Evolutionary conservation across 306 rosid genomes (phyloP).

Genomic region (Vigna radiata): DNA sequence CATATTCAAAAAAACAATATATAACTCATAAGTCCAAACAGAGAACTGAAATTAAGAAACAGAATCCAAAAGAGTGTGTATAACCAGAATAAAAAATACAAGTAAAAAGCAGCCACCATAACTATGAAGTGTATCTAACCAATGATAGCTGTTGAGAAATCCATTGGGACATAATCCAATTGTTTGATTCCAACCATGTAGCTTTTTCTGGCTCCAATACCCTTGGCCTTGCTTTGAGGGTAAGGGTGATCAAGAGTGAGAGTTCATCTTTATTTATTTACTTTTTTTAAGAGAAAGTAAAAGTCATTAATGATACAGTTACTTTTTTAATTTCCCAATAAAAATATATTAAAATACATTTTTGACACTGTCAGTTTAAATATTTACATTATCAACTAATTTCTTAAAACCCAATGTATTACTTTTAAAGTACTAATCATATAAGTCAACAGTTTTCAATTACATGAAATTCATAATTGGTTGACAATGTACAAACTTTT

Average conservation of each 20-base stretch:
- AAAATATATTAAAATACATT: background rate
- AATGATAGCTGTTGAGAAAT: conserved; percentile 28
- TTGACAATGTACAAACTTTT: too few relatives aligned
- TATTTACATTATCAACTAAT: background rate
- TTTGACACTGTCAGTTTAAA: background rate
- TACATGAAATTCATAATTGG: too few relatives aligned
- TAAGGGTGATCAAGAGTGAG: conserved; percentile 6
- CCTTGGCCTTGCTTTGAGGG: conserved; percentile 13
- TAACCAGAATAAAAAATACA: conserved; percentile 4
- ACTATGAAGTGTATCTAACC: conserved; percentile 26
- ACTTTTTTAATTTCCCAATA: background rate
- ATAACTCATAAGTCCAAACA: conserved; percentile 8
- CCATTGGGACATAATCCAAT: conserved; percentile 1
- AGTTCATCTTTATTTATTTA: background rate
- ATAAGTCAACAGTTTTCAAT: too few relatives aligned
- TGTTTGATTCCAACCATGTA: conserved; percentile 5
- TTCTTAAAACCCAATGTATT: background rate
- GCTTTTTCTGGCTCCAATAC: conserved; percentile 13
- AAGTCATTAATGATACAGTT: background rate
- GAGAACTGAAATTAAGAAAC: conserved; percentile 18
- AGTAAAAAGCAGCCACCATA: conserved; percentile 21
- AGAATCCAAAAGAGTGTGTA: conserved; percentile 13
- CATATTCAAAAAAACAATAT: background rate
- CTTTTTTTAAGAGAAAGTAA: background rate
- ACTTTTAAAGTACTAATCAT: too few relatives aligned